These are phyloP conservation scores for sweet orange (Citrus sinensis) DNA, from an alignment of 345 rosid genomes.

Conservation along the genomic window DVS_A1.0 CM039163.1:35398001-35398500, in stretches of 20 bases:
- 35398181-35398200: conserved; percentile 17
- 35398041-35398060: background rate
- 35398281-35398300: conserved; percentile 58
- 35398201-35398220: conserved; percentile 24
- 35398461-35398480: background rate
- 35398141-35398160: background rate
- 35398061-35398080: background rate
- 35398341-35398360: conserved; percentile 15
- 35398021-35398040: background rate
- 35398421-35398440: background rate
- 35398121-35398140: conserved; percentile 1
- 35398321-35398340: conserved; percentile 46
- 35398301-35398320: conserved; percentile 17
- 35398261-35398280: conserved; percentile 54
- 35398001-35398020: background rate
- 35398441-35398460: background rate
- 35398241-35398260: conserved; percentile 41
- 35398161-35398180: conserved; percentile 2
- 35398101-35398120: conserved; percentile 7
- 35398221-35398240: conserved; percentile 44
- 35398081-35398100: background rate
- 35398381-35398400: background rate
- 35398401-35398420: background rate
- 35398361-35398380: background rate
- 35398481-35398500: background rate